Evolutionary conservation across 768 basidiomycete species (phyloP).

Genomic region (Amanita jacksonii): DNA sequence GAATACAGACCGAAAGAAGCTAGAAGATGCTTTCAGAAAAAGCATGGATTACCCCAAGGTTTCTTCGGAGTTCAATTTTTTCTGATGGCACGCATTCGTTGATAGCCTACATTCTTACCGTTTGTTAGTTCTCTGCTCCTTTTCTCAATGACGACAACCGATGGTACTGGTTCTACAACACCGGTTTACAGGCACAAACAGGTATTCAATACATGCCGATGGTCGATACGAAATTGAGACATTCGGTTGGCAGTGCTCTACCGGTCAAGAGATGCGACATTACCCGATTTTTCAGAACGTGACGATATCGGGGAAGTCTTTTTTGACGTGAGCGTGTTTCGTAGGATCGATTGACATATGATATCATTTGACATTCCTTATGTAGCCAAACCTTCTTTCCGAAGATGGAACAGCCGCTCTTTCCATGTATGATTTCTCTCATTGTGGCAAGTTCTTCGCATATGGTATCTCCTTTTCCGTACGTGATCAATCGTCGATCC

Average conservation of each 20-base stretch:
- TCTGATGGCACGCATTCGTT: slow-evolving; percentile 8
- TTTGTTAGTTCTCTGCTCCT: slow-evolving; percentile 52
- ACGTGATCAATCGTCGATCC: slow-evolving; percentile 16
- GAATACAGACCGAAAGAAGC: slow-evolving; percentile 45
- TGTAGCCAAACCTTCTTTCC: slow-evolving; percentile 62
- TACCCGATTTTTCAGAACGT: slow-evolving; percentile 45
- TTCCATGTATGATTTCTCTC: slow-evolving; percentile 48
- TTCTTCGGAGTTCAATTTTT: slow-evolving; percentile 7
- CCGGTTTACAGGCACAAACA: slow-evolving; percentile 64
- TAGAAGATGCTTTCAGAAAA: slow-evolving; percentile 48
- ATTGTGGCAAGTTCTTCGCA: slow-evolving; percentile 61
- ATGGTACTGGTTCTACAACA: slow-evolving; percentile 81
- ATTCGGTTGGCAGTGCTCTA: slow-evolving; percentile 38
- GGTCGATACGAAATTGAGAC: background rate
- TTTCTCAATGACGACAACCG: slow-evolving; percentile 49
- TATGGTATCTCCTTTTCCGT: slow-evolving; percentile 72
- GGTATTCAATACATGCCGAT: slow-evolving; percentile 18
- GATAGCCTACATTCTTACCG: slow-evolving; percentile 4
- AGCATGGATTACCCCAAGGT: slow-evolving; percentile 37
- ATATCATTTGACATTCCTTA: slow-evolving; percentile 8
- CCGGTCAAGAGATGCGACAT: slow-evolving; percentile 40
- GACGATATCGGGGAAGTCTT: slow-evolving; percentile 56
- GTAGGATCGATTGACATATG: background rate
- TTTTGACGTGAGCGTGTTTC: slow-evolving; percentile 51
- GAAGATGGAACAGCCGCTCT: slow-evolving; percentile 67